Conservation (phyloP, 1,284 basidiomycete genomes). For the Ustilago tritici region DNA sequence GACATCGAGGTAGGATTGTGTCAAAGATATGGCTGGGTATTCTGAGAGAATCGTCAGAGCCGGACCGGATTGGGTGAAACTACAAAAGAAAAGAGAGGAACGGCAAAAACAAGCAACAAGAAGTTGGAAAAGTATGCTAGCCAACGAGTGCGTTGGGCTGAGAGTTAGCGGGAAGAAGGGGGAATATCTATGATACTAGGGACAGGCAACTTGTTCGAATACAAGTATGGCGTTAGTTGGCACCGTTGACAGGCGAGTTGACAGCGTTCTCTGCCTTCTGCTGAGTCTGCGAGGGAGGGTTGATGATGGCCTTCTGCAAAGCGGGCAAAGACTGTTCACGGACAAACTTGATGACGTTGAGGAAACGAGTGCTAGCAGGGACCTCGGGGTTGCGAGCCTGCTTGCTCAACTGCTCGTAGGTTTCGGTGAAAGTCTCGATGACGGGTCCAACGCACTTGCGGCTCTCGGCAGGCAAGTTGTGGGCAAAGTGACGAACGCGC, state of each 20-base stretch:
- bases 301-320: conserved; percentile 62
- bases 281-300: conserved; percentile 33
- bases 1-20: background rate
- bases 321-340: conserved; percentile 64
- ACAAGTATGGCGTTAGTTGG: conserved; percentile 11
- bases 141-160: background rate
- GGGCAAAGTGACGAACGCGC: conserved; percentile 62
- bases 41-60: conserved; percentile 39
- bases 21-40: conserved; percentile 18
- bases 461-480: conserved; percentile 60
- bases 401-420: conserved; percentile 62
- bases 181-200: background rate
- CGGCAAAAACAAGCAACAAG: background rate
- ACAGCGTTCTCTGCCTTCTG: conserved; percentile 23
- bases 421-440: conserved; percentile 62
- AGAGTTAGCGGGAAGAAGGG: no score
- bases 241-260: conserved; percentile 22
- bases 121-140: background rate
- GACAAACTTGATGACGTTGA: conserved; percentile 63
- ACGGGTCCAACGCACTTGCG: conserved; percentile 65
- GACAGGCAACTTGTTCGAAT: background rate
- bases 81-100: conserved; percentile 17
- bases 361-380: conserved; percentile 57
- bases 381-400: conserved; percentile 64
- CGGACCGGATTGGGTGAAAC: background rate